Evolutionary conservation across 768 basidiomycete species (phyloP).

Genomic region (Hericium rajendrae): DNA sequence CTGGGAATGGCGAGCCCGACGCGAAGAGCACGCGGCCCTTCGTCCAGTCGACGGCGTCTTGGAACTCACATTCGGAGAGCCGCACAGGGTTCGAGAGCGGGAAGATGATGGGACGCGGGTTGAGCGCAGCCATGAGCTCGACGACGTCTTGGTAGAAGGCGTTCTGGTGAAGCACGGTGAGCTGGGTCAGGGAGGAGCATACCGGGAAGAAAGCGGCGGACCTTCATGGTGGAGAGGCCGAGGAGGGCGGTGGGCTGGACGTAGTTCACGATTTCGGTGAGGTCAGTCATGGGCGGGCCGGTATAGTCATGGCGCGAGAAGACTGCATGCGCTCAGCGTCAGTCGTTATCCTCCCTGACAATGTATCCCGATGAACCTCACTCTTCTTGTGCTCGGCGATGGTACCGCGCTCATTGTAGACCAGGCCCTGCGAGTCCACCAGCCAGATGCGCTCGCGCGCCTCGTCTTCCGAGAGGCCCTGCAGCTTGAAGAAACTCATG

Average conservation of each 20-base stretch:
- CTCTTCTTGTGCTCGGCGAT: constrained; percentile 82
- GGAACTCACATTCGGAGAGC: constrained; percentile 75
- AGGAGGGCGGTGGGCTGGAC: constrained; percentile 85
- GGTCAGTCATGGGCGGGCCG: constrained; percentile 64
- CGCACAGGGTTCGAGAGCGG: constrained; percentile 83
- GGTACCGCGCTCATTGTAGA: constrained; percentile 62
- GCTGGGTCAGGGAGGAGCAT: not conserved
- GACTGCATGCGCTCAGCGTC: constrained; percentile 29
- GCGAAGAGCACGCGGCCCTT: constrained; percentile 77
- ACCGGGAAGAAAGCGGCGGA: constrained; percentile 16
- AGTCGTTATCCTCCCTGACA: not conserved
- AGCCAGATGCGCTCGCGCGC: constrained; percentile 73
- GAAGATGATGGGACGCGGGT: constrained; percentile 83
- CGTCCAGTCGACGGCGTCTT: constrained; percentile 64
- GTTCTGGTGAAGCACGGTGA: constrained; percentile 27
- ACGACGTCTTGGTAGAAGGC: constrained; percentile 71
- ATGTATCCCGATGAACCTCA: constrained; percentile 23
- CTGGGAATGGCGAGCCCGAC: constrained; percentile 78
- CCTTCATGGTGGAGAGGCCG: constrained; percentile 80
- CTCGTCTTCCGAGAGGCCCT: constrained; percentile 68
- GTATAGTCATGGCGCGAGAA: constrained; percentile 77
- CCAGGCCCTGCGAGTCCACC: constrained; percentile 79
- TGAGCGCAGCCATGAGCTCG: constrained; percentile 66
- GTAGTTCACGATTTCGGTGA: constrained; percentile 69
- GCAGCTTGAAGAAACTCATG: constrained; percentile 79